These are phyloP conservation scores for Salvia rosmarinus DNA, from an alignment of 257 asterid species.

Conservation along the genomic window DNA sequence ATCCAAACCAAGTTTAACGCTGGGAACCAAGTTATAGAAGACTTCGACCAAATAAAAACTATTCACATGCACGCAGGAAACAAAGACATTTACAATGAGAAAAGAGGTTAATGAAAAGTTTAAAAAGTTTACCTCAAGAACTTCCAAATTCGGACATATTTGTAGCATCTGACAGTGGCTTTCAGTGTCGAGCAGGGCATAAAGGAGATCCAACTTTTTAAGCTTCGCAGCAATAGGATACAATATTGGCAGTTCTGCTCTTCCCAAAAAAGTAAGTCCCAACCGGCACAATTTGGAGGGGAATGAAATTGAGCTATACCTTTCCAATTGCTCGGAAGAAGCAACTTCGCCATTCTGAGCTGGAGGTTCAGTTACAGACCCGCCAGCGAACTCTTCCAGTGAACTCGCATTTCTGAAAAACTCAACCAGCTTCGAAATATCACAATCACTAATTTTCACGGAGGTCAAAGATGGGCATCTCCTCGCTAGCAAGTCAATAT, in stretches of 20 bases:
- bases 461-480: slow-evolving; percentile 51
- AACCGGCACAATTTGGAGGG: slow-evolving; percentile 49
- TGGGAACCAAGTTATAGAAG: slow-evolving; percentile 2
- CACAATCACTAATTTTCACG: slow-evolving; percentile 57
- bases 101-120: not conserved
- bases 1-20: not conserved
- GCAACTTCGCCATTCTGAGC: slow-evolving; percentile 41
- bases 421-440: slow-evolving; percentile 46
- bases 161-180: slow-evolving; percentile 53
- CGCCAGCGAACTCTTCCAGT: slow-evolving; percentile 66
- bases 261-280: slow-evolving; percentile 55
- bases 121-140: slow-evolving; percentile 50
- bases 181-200: slow-evolving; percentile 60
- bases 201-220: slow-evolving; percentile 56
- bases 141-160: slow-evolving; percentile 59
- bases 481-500: slow-evolving; percentile 55
- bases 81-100: not conserved
- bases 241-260: slow-evolving; percentile 52
- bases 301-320: slow-evolving; percentile 36
- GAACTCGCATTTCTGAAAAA: slow-evolving; percentile 52
- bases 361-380: slow-evolving; percentile 45
- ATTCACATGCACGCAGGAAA: slow-evolving; percentile 6
- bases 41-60: slow-evolving; percentile 12
- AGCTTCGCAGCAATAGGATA: slow-evolving; percentile 55
- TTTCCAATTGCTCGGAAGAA: slow-evolving; percentile 40